Conservation (phyloP, 2,329 filamentous ascomycete species). For the Neoscytalidium dimidiatum region DNA sequence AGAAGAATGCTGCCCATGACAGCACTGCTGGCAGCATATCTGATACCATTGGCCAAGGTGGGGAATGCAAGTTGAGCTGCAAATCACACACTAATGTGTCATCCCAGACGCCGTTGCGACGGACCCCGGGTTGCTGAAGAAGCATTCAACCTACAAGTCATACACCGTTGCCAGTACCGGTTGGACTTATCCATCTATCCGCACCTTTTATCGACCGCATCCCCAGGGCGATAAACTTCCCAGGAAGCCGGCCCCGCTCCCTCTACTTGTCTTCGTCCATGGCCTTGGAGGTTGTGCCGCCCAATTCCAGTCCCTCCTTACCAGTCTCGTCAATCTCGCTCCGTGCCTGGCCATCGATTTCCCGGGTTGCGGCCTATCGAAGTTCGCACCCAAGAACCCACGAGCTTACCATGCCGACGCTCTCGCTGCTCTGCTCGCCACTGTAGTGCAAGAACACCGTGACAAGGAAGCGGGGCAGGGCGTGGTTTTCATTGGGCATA, state of each 20-base stretch:
- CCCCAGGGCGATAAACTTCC: conserved; percentile 81
- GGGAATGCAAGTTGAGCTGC: neutral
- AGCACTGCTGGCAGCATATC: conserved; percentile 20
- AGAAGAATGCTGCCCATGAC: conserved; percentile 18
- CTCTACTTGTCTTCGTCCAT: conserved; percentile 87
- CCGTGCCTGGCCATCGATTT: conserved; percentile 87
- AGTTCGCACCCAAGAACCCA: conserved; percentile 70
- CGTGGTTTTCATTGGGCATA: conserved; percentile 82
- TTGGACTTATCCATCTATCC: conserved; percentile 71
- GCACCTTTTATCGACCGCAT: conserved; percentile 83
- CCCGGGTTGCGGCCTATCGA: conserved; percentile 83
- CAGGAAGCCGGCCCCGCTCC: conserved; percentile 69
- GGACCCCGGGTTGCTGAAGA: conserved; percentile 78
- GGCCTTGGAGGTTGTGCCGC: conserved; percentile 89
- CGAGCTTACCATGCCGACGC: conserved; percentile 78
- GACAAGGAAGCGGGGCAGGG: conserved; percentile 66
- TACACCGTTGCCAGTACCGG: conserved; percentile 68
- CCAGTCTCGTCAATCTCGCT: conserved; percentile 78
- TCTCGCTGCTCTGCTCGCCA: conserved; percentile 72
- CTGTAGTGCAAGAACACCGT: conserved; percentile 72
- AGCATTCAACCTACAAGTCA: conserved; percentile 69
- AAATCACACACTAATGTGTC: conserved; percentile 5
- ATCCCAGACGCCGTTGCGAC: conserved; percentile 53
- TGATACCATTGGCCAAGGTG: conserved; percentile 17
- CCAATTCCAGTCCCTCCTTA: conserved; percentile 81